Conservation (phyloP, 2,329 filamentous ascomycete species). For the Lecanicillium sp. region DNA sequence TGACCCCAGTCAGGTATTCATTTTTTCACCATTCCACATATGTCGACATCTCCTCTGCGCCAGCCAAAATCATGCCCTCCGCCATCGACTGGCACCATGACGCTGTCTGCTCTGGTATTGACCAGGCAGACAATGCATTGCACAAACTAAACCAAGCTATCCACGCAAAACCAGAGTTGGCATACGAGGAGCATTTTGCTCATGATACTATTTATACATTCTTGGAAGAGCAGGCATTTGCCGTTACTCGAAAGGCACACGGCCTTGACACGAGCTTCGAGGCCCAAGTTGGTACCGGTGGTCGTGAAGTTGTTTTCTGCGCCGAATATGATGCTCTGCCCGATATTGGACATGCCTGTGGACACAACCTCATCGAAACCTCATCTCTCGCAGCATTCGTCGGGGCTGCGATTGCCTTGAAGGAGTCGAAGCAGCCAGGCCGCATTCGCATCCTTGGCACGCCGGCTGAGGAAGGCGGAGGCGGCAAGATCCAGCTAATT, state of each 20-base stretch:
- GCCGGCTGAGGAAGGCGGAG: slow-evolving; percentile 35
- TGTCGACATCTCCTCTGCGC: too few relatives aligned
- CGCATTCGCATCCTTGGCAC: slow-evolving; percentile 33
- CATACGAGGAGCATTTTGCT: slow-evolving; percentile 42
- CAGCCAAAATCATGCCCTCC: too few relatives aligned
- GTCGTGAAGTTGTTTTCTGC: slow-evolving; percentile 32
- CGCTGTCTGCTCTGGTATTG: slow-evolving; percentile 6
- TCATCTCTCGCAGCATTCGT: slow-evolving; percentile 32
- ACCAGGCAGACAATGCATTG: slow-evolving; percentile 12
- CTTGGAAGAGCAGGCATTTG: slow-evolving; percentile 35
- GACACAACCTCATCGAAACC: slow-evolving; percentile 37
- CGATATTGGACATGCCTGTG: slow-evolving; percentile 36
- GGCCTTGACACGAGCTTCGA: slow-evolving; percentile 45
- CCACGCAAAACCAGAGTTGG: slow-evolving; percentile 40
- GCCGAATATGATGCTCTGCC: slow-evolving; percentile 42
- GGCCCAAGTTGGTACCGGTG: slow-evolving; percentile 32
- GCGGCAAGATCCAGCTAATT: slow-evolving; percentile 30
- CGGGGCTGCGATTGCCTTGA: slow-evolving; percentile 25
- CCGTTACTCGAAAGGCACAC: slow-evolving; percentile 40
- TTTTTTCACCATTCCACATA: too few relatives aligned
- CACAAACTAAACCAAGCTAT: slow-evolving; percentile 18
- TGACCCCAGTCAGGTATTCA: too few relatives aligned
- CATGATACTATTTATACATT: slow-evolving; percentile 40
- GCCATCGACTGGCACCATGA: too few relatives aligned
- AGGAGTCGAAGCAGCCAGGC: slow-evolving; percentile 20